Evolutionary conservation across 192 early-diverging fungal genomes (phyloP), one percentile per base, ranked within the genome.

Genomic region (Backusella morwellensis): DNA sequence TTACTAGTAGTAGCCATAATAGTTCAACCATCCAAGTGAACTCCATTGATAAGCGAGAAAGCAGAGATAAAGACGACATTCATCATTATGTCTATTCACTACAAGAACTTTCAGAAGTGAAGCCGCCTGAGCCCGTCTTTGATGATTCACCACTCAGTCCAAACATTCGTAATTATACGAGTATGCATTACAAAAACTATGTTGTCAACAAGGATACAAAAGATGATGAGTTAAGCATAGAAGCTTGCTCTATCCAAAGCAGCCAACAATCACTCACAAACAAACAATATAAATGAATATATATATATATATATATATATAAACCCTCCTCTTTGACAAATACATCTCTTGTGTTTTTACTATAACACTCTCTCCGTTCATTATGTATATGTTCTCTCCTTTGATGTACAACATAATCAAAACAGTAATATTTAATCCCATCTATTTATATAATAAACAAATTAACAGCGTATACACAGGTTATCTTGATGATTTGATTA

Each of bases 151-250:
- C 52, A 1, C 52, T 54, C 7, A 54, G 52, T n/a, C 52, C 52
- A 19, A 54, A 54, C 2, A 54, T 54, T 23, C 52, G 52, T 1
- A 54, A 54, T n/a, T 54, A 54, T 54, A 54, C 52, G 5, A 54
- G n/a, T 54, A 54, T 54, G 52, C 52, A 54, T 54, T 54, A 54
- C n/a, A 54, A 54, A 54, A 54, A 54, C 52, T 54, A 54, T 54
- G 6, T 54, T 21, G 52, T 54, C 52, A 54, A 54, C n/a, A 54
- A 21, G 17, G 52, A 54, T 8, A 54, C 19, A n/a, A 54, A 54
- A n/a, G 52, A 21, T 54, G 52, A 54, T 23, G 52, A 54, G 19
- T 7, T 54, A 4, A 54, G 52, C 19, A n/a, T 54, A 8, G 52
- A 54, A 7, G 19, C 52, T 54, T 54, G 52, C 52, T 54, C 52